Base-by-base conservation (phyloP, 75 land plant species). In the Adiantum capillusveneris region DNA sequence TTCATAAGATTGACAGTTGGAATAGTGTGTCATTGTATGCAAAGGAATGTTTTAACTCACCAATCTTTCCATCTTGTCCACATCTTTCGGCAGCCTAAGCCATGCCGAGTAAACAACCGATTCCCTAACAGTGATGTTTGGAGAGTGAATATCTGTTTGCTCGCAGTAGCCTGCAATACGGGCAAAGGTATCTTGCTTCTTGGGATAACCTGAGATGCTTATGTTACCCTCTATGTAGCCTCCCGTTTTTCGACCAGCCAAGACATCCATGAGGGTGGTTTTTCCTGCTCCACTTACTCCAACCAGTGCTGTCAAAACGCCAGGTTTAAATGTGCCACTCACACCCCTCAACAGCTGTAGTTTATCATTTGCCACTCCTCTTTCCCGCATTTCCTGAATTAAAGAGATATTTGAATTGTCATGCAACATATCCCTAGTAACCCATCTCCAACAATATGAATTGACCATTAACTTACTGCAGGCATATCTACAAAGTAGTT, bases 281-380 rank as follows among this genome's bases (percentile, higher is more conserved):
- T 84, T 84, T 45, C 87, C 87, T 54, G 87, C 87, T 52, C 87
- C 87, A 57, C 87, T 82, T 9, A 82, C 86, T 22, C 89, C 89
- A 34, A 82, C 86, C 55, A 85, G 53, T 39, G 89, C 89, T 9
- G 89, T 82, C 0, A 85, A 76, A 11, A 85, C 62, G 7, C 89
- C 86, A 25, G 89, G 86, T 25, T 74, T 66, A 39, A 85, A 85
- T 44, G 80, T 77, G 30, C 89, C 89, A 29, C 74, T 85, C 6
- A 82, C 73, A 53, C 65, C 62, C 3, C 44, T 57, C 17, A 85
- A 68, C 29, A 85, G 55, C 66, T 76, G 71, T 37, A 85, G 56
- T 28, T 60, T 65, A 30, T 67, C 71, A 50, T 79, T 83, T 42
- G 29, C 18, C n/a, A 76, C 50, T 0, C 81, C 88, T 54, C 72